phyloP scores from a whole-genome alignment of 2,329 filamentous ascomycete species.

The Ilyonectria mors-panacis region DNA sequence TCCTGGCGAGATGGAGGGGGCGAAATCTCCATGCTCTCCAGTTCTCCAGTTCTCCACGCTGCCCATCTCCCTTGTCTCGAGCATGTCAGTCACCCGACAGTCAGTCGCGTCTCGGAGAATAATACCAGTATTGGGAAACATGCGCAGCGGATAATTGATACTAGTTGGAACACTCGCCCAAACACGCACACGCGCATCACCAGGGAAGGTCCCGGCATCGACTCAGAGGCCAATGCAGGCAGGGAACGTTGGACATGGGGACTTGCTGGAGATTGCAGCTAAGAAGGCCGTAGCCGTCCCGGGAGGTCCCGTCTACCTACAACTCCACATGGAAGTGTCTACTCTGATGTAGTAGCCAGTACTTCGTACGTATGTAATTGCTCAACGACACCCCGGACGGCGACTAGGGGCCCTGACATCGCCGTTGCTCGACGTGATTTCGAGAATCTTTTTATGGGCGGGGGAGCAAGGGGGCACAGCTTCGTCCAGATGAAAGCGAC shows the following conservation, averaged over 20 bases:
- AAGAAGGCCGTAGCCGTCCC: slow-evolving; percentile 9
- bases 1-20: neutral
- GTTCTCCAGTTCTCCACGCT: neutral
- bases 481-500: neutral
- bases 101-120: slow-evolving; percentile 16
- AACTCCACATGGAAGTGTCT: neutral
- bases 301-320: slow-evolving; percentile 15
- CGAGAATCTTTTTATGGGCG: slow-evolving; percentile 25
- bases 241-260: slow-evolving; percentile 14
- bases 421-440: slow-evolving; percentile 16
- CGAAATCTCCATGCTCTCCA: neutral
- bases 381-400: slow-evolving; percentile 9
- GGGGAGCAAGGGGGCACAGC: slow-evolving; percentile 7
- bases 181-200: slow-evolving; percentile 21
- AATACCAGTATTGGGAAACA: slow-evolving; percentile 5
- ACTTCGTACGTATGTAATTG: slow-evolving; percentile 3
- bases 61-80: neutral
- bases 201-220: slow-evolving; percentile 21
- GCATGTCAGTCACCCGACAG: neutral
- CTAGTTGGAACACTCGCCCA: slow-evolving; percentile 15
- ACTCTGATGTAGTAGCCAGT: neutral
- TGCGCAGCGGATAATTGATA: slow-evolving; percentile 13
- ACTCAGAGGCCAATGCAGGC: slow-evolving; percentile 20
- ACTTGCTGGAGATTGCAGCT: slow-evolving; percentile 16
- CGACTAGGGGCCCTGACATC: slow-evolving; percentile 12